phyloP scores from a whole-genome alignment of 768 basidiomycete species.

The Mycena amicta region DNA sequence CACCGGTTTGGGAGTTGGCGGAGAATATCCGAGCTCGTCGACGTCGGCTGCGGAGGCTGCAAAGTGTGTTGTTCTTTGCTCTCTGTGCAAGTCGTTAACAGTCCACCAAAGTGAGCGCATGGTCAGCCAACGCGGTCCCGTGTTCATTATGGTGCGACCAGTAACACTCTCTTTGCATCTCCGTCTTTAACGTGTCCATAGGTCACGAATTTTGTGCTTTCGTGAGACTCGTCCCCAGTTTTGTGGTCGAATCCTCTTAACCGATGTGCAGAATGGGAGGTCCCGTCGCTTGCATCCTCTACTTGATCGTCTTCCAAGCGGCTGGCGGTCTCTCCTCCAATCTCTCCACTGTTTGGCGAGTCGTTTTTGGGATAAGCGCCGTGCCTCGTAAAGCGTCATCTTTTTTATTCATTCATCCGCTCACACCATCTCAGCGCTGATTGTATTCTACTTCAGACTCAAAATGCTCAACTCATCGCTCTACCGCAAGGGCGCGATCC shows the following conservation, averaged over 20 bases:
- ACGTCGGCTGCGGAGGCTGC: constrained; percentile 72
- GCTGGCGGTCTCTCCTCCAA: constrained; percentile 34
- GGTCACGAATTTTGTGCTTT: constrained; percentile 74
- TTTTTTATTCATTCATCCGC: constrained; percentile 30
- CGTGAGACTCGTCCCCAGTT: constrained; percentile 38
- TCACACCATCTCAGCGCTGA: constrained; percentile 62
- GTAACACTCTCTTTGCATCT: constrained; percentile 4
- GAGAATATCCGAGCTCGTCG: constrained; percentile 77
- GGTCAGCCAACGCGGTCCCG: constrained; percentile 57
- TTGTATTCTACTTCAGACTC: constrained; percentile 72
- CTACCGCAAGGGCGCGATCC: constrained; percentile 66
- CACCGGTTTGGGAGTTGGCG: constrained; percentile 73
- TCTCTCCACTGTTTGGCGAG: constrained; percentile 47
- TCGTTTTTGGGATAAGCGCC: constrained; percentile 59
- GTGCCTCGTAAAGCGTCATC: constrained; percentile 35
- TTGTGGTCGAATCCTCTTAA: not conserved
- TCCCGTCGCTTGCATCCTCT: constrained; percentile 71
- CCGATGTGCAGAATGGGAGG: constrained; percentile 27
- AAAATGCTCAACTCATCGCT: constrained; percentile 71
- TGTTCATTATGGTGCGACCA: constrained; percentile 3
- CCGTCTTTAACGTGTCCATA: constrained; percentile 51
- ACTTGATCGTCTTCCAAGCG: constrained; percentile 59
- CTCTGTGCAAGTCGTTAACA: constrained; percentile 42
- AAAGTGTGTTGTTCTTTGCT: constrained; percentile 33
- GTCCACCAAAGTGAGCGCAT: constrained; percentile 66